Evolutionary conservation across 139 green algal genomes (phyloP), one percentile per base, ranked within the genome.

Genomic region (Coelastrella sp.): DNA sequence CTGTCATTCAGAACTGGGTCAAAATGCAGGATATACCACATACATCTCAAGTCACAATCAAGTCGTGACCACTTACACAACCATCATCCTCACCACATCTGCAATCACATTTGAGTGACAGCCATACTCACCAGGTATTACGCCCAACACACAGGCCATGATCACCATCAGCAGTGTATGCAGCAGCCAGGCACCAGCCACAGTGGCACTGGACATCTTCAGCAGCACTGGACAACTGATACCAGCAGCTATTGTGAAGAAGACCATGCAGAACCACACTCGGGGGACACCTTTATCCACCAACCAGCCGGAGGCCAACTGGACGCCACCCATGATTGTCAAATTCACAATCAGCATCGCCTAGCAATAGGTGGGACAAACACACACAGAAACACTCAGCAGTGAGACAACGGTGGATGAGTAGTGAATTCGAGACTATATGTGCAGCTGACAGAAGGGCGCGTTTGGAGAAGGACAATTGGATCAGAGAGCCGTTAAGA

Each of bases 311-410:
- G 77, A 40, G 5, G 38, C 25, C 77, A 84, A 37, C 59, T 74
- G 59, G 0, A 84, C 38, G 21, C 7, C 38, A 0, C 57, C 59
- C 77, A 84, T 72, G 40, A 74, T 50, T 4, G 35, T 38, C 21
- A 84, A 32, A 59, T 84, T 84, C 32, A 84, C 77, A 32, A 81
- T 81, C 9, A 81, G 73, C 73, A 81, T 81, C 17, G 68, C 68
- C 68, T 77, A 27, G 19, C 6, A 5, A 64, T 57, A n/a, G n/a
- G n/a, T n/a, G n/a, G n/a, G n/a, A n/a, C n/a, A n/a, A n/a, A n/a
- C n/a, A n/a, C n/a, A n/a, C n/a, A n/a, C n/a, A n/a, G n/a, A n/a
- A n/a, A n/a, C n/a, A 57, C 13, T 2, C 48, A 57, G 48, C 48
- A 57, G 2, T 11, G 17, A 11, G 17, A 57, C 48, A 57, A 15